Percentiles rank a stretch among this genome's conserved stretches.
phyloP scores from a whole-genome alignment of 2,329 filamentous ascomycete genomes.

The Alternaria ventricosa region DNA sequence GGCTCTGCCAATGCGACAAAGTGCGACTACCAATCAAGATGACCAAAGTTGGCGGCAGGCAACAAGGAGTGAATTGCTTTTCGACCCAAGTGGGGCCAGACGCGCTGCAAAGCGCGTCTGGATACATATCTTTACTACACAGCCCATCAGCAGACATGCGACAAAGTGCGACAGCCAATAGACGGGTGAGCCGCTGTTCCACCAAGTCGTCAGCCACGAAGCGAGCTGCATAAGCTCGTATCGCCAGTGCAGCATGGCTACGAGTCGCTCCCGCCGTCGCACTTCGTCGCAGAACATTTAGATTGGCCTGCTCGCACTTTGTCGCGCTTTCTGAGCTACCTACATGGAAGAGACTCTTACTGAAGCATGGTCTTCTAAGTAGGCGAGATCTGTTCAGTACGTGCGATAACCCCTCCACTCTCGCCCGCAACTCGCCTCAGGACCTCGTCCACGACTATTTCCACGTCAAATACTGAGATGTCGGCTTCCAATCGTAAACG shows the following conservation, averaged over 20 bases:
- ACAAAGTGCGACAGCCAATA: conserved; percentile 5
- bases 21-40: not conserved
- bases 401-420: not conserved
- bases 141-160: not conserved
- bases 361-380: not conserved
- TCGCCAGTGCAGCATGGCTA: not conserved
- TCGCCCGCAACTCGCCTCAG: not conserved
- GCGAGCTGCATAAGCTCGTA: not conserved
- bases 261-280: not conserved
- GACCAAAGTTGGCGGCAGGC: not conserved
- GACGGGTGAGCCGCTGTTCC: accelerated
- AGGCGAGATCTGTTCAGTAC: not conserved
- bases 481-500: not conserved
- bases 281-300: not conserved
- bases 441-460: not conserved
- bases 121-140: not conserved
- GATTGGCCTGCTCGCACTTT: not conserved
- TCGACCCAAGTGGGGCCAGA: not conserved
- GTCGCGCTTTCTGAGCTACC: not conserved
- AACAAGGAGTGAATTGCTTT: not conserved
- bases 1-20: not conserved
- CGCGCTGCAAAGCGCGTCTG: not conserved
- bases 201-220: not conserved
- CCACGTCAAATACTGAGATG: not conserved
- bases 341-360: not conserved